These are phyloP conservation scores for Verticillium dahliae DNA, from an alignment of 2,329 filamentous ascomycete genomes.

Conservation along the genomic window DNA sequence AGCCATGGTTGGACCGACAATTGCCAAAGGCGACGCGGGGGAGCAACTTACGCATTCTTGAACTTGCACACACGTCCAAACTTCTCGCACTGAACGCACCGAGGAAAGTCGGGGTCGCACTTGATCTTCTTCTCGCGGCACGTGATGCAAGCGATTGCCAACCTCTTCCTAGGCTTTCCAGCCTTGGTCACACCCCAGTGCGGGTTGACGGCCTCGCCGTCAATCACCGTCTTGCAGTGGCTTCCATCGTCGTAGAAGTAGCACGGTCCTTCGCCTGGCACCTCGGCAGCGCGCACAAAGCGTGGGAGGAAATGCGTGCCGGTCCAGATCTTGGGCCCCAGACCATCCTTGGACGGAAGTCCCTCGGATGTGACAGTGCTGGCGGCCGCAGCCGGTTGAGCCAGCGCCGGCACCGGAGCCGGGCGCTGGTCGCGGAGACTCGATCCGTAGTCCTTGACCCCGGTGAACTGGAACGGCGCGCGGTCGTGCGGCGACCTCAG, in stretches of 20 bases:
- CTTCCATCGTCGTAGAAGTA: constrained; percentile 84
- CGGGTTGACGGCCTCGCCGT: constrained; percentile 81
- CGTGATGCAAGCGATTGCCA: constrained; percentile 88
- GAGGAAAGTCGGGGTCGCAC: constrained; percentile 81
- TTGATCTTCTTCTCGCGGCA: constrained; percentile 98
- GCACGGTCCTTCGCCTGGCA: constrained; percentile 73
- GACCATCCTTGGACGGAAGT: constrained; percentile 47
- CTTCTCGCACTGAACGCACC: constrained; percentile 88
- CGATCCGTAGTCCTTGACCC: constrained; percentile 21
- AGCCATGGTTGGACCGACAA: constrained; percentile 3
- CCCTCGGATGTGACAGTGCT: constrained; percentile 31
- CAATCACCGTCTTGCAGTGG: constrained; percentile 75
- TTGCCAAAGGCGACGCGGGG: not conserved
- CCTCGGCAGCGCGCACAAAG: constrained; percentile 56
- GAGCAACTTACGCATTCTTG: constrained; percentile 69
- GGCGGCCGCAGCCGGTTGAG: constrained; percentile 20
- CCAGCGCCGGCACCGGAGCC: constrained; percentile 14
- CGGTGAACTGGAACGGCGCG: constrained; percentile 29
- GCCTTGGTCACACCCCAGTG: constrained; percentile 94
- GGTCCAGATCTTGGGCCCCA: constrained; percentile 65
- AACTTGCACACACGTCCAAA: constrained; percentile 81
- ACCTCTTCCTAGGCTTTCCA: constrained; percentile 82
- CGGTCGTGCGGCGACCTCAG: constrained; percentile 27
- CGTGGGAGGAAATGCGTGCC: constrained; percentile 61
- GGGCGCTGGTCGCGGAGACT: constrained; percentile 19